phyloP scores from a whole-genome alignment of 1,284 basidiomycete genomes.

The Polyporus tsugae region DNA sequence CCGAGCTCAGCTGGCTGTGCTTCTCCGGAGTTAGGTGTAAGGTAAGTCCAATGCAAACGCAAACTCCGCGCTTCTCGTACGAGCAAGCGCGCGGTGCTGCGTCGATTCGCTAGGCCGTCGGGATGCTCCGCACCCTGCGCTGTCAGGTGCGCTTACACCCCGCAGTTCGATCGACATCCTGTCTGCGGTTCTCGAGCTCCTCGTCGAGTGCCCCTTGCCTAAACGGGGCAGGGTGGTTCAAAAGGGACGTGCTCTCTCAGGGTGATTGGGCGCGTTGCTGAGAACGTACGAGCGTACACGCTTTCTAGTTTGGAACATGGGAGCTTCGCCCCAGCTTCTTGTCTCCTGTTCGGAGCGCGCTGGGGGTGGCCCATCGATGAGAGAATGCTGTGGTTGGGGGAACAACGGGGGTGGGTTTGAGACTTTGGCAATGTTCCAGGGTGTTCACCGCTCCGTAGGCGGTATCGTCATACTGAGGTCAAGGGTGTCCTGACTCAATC shows the following conservation, averaged over 20 bases:
- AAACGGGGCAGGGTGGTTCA: slow-evolving; percentile 4
- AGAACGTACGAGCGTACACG: slow-evolving; percentile 4
- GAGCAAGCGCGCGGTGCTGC: slow-evolving; percentile 9
- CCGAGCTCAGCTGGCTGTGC: slow-evolving; percentile 4
- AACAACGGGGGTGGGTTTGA: neutral
- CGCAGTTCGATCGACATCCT: neutral
- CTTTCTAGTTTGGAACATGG: slow-evolving; percentile 19
- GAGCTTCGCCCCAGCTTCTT: slow-evolving; percentile 16
- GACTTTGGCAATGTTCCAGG: slow-evolving; percentile 6
- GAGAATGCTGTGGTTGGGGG: neutral
- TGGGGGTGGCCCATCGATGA: slow-evolving; percentile 3
- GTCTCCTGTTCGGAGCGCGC: slow-evolving; percentile 10
- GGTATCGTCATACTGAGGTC: slow-evolving; percentile 19
- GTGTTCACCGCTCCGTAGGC: neutral
- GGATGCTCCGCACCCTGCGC: neutral
- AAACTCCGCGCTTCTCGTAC: slow-evolving; percentile 16
- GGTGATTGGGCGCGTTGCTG: slow-evolving; percentile 16
- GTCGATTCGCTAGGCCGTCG: slow-evolving; percentile 1
- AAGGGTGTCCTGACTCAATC: slow-evolving; percentile 7
- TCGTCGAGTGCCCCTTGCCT: neutral
- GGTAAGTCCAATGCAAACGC: slow-evolving; percentile 24
- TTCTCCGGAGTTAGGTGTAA: slow-evolving; percentile 20
- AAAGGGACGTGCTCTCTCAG: slow-evolving; percentile 13
- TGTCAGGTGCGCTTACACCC: neutral
- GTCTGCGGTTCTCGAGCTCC: neutral